These are phyloP conservation scores for Penicillium polonicum DNA, from an alignment of 2,329 filamentous ascomycete species.

Conservation along the genomic window DNA sequence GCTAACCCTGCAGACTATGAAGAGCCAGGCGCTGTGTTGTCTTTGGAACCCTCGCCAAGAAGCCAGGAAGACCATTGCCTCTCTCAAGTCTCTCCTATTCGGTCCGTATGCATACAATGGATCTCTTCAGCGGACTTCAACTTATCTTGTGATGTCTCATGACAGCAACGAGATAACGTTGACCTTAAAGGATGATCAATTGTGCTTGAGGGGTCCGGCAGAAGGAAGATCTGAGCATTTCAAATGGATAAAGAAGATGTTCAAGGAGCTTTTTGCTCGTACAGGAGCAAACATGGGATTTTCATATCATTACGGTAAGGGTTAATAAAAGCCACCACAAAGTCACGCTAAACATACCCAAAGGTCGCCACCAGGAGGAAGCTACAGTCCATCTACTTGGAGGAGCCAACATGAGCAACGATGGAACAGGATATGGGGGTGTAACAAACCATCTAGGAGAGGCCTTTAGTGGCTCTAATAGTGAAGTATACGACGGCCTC, in stretches of 20 bases:
- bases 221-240: slow-evolving; percentile 18
- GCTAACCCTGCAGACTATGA: slow-evolving; percentile 10
- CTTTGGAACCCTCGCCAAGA: not conserved
- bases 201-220: slow-evolving; percentile 13
- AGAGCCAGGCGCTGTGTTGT: not conserved
- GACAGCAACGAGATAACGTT: slow-evolving; percentile 63
- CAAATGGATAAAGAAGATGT: slow-evolving; percentile 12
- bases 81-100: slow-evolving; percentile 52
- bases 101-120: slow-evolving; percentile 59
- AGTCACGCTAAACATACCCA: not conserved
- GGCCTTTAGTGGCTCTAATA: slow-evolving; percentile 55
- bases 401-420: slow-evolving; percentile 62
- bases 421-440: slow-evolving; percentile 57
- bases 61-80: not conserved
- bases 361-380: slow-evolving; percentile 11
- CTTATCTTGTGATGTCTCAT: slow-evolving; percentile 67
- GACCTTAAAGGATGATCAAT: slow-evolving; percentile 57
- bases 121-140: slow-evolving; percentile 59
- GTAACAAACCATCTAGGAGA: slow-evolving; percentile 63
- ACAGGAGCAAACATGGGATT: slow-evolving; percentile 3
- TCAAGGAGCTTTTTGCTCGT: slow-evolving; percentile 37
- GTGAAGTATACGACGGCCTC: slow-evolving; percentile 56
- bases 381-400: slow-evolving; percentile 65
- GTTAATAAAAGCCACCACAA: not conserved
- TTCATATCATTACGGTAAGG: slow-evolving; percentile 1